phyloP scores from a whole-genome alignment of 148 eudicot species.

The Dysphania ambrosioides region DNA sequence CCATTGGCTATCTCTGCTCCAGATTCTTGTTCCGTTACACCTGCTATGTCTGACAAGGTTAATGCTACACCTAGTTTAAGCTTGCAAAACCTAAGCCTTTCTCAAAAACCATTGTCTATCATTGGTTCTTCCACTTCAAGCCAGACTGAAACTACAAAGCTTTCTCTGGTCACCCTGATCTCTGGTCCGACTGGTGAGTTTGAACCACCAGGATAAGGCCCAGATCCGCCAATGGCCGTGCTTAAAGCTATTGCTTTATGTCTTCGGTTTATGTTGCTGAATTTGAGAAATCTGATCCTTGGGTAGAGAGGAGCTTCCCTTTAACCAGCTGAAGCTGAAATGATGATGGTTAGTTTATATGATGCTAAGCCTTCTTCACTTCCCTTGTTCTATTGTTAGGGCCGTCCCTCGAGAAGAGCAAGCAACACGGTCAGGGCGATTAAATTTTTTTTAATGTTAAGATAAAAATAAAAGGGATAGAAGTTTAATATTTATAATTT shows the following conservation, averaged over 20 bases:
- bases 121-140: constrained; percentile 35
- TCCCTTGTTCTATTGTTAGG: too few species aligned
- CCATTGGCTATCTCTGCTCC: constrained; percentile 35
- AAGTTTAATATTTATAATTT: too few species aligned
- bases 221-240: too few species aligned
- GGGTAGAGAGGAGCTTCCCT: constrained; percentile 68
- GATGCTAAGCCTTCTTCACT: constrained; percentile 1
- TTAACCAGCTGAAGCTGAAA: constrained; percentile 28
- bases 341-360: constrained; percentile 11
- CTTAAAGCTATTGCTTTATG: neutral
- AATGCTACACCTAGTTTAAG: constrained; percentile 34
- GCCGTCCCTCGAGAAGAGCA: too few species aligned
- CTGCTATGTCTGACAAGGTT: constrained; percentile 40
- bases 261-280: constrained; percentile 54
- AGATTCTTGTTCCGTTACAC: constrained; percentile 31
- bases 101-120: constrained; percentile 43
- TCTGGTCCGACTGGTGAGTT: too few species aligned
- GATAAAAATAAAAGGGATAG: too few species aligned
- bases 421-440: too few species aligned
- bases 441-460: too few species aligned
- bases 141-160: constrained; percentile 37
- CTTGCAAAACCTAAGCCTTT: constrained; percentile 28
- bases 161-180: constrained; percentile 71
- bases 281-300: constrained; percentile 68
- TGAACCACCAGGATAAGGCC: too few species aligned